Evolutionary conservation across 306 rosid genomes (phyloP).

Genomic region (Dalbergia cochinchinensis): DNA sequence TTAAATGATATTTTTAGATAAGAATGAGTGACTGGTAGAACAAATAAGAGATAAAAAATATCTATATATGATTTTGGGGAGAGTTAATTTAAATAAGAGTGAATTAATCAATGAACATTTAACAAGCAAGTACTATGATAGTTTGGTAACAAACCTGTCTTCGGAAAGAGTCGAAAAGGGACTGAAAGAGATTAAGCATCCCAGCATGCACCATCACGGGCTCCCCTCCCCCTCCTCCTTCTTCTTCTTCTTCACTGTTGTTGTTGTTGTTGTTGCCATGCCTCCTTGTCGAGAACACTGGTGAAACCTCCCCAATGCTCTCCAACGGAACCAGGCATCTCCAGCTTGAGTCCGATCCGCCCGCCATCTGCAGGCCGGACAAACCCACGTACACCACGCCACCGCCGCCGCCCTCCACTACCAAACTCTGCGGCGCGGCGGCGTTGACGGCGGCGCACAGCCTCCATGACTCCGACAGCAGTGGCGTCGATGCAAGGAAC

Average conservation of each 20-base stretch:
- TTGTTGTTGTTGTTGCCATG: too few relatives aligned
- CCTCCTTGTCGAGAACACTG: constrained; percentile 46
- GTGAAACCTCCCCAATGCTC: constrained; percentile 39
- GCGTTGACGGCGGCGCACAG: constrained; percentile 62
- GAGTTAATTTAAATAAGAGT: too few relatives aligned
- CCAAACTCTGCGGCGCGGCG: constrained; percentile 48
- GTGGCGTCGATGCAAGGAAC: constrained; percentile 69
- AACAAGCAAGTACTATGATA: too few relatives aligned
- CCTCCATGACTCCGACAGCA: constrained; percentile 76
- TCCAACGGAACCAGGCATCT: constrained; percentile 55
- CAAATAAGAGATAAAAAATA: too few relatives aligned
- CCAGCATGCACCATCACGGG: constrained; percentile 71
- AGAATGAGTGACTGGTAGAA: too few relatives aligned
- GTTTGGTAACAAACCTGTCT: constrained; percentile 52
- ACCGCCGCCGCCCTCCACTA: constrained; percentile 50
- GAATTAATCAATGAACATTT: too few relatives aligned
- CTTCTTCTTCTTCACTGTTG: constrained; percentile 38
- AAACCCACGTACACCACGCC: constrained; percentile 63
- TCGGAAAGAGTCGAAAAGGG: constrained; percentile 42
- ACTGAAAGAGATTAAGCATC: constrained; percentile 56
- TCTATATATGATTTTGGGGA: too few relatives aligned
- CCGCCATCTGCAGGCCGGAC: constrained; percentile 54
- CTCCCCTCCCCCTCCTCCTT: not conserved
- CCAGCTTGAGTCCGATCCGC: constrained; percentile 22
- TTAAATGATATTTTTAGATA: too few relatives aligned